phyloP scores from a whole-genome alignment of 495 filamentous ascomycete species.

The Poronia punctata region DNA sequence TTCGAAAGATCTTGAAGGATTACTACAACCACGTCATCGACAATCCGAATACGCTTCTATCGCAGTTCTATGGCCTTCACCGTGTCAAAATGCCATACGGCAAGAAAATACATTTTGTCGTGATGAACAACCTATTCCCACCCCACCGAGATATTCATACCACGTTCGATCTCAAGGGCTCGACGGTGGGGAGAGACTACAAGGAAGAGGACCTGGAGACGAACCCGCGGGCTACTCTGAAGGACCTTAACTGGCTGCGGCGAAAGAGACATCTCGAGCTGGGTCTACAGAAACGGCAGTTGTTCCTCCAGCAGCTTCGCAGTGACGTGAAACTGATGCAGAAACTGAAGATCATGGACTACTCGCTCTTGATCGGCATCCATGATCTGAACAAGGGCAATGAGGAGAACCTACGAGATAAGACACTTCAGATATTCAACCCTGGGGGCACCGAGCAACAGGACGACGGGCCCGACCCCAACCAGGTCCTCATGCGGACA shows the following conservation, averaged over 20 bases:
- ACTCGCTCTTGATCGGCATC: conserved; percentile 90
- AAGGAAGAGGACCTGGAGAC: conserved; percentile 78
- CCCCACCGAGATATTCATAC: conserved; percentile 96
- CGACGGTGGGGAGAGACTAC: conserved; percentile 86
- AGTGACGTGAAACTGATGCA: conserved; percentile 81
- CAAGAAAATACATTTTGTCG: conserved; percentile 97
- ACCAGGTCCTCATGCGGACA: conserved; percentile 70
- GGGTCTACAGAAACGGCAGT: conserved; percentile 73
- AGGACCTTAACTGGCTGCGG: conserved; percentile 95
- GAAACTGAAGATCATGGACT: conserved; percentile 94
- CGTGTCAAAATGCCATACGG: conserved; percentile 98
- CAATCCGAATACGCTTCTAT: conserved; percentile 93
- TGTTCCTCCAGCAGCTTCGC: conserved; percentile 84
- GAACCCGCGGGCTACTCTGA: conserved; percentile 89
- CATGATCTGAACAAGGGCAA: conserved; percentile 87
- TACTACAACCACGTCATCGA: conserved; percentile 91
- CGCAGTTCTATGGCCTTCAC: conserved; percentile 96
- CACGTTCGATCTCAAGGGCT: conserved; percentile 97
- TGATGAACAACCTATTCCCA: conserved; percentile 99
- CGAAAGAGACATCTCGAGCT: conserved; percentile 79
- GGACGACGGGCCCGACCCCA: conserved; percentile 43
- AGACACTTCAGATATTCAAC: conserved; percentile 91
- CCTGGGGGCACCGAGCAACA: conserved; percentile 65
- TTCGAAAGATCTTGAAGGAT: conserved; percentile 83
- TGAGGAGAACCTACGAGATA: conserved; percentile 90